These are phyloP conservation scores for Eucalyptus regnans DNA, from an alignment of 345 rosid genomes.

Conservation along the genomic window DNA sequence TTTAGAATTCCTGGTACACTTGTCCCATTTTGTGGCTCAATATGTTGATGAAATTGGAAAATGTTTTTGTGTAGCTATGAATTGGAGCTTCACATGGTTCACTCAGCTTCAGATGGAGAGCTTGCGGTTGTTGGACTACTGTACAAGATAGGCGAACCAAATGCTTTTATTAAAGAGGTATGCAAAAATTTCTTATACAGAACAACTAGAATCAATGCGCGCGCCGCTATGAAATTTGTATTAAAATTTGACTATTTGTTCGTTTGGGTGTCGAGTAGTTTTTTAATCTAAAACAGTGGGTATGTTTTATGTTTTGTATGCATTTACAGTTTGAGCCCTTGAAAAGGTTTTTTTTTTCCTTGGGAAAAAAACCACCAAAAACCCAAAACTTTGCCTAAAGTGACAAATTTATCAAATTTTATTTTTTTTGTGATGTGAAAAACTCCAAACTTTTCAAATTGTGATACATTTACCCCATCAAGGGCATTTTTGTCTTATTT, in stretches of 20 bases:
- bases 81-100: constrained; percentile 76
- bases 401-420: too few relatives aligned
- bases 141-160: constrained; percentile 31
- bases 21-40: neutral
- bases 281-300: neutral
- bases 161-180: constrained; percentile 47
- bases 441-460: too few relatives aligned
- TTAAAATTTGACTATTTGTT: neutral
- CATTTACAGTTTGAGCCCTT: too few relatives aligned
- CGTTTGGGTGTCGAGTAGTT: neutral
- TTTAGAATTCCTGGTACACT: neutral
- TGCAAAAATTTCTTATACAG: neutral
- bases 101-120: constrained; percentile 18
- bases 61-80: constrained; percentile 14
- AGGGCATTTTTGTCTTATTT: too few relatives aligned
- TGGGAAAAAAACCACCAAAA: too few relatives aligned
- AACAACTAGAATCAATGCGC: neutral
- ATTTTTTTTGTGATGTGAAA: too few relatives aligned
- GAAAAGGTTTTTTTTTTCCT: too few relatives aligned
- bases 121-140: constrained; percentile 27
- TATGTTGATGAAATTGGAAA: neutral
- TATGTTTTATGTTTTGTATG: neutral
- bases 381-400: too few relatives aligned
- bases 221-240: neutral
- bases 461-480: too few relatives aligned